Evolutionary conservation across 176 grass and related monocot species (phyloP), one percentile per base, ranked within the genome.

Genomic region (Aegilops longissima): DNA sequence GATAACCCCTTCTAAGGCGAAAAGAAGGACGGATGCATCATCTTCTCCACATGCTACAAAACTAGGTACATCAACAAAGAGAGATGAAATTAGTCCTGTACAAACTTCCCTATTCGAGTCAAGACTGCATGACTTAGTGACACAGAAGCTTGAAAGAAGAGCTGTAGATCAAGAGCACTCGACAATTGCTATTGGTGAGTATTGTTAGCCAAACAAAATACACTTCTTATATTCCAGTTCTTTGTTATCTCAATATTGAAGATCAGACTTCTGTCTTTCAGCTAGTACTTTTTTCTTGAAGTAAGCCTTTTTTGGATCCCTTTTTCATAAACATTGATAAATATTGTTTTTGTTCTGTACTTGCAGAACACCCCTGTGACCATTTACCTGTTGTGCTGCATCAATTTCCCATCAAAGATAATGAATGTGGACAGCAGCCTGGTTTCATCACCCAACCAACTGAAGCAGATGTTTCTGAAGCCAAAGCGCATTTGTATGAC

Each of bases 101-200:
- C 80, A 91, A 61, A 71, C 38, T 71, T 84, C 36, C 40, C 56
- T 30, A 58, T 21, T 35, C 36, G 64, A 72, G 9, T 38, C 51
- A 23, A 61, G 35, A 87, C 25, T 61, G 59, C 56, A 88, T 45
- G 64, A 70, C 9, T 33, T 66, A 61, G 12, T 0, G 61, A 30
- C 23, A 27, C 36, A 54, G 16, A 38, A 54, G 27, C 18, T 62
- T 51, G 52, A 68, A 36, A 80, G 54, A 23, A 23, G 42, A 42
- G 39, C 3, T 87, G 3, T 51, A 68, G 75, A 88, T 52, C 45
- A 72, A 9, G 78, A 86, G 8, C 63, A 82, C 36, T 72, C 36
- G 9, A 83, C 66, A 88, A 74, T 78, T 76, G 30, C 36, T 52
- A 31, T 30, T 67, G 76, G 93, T 95, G 58, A 86, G 90, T 81